phyloP scores from a whole-genome alignment of 305 asterid species.

The Euphrasia arctica region DNA sequence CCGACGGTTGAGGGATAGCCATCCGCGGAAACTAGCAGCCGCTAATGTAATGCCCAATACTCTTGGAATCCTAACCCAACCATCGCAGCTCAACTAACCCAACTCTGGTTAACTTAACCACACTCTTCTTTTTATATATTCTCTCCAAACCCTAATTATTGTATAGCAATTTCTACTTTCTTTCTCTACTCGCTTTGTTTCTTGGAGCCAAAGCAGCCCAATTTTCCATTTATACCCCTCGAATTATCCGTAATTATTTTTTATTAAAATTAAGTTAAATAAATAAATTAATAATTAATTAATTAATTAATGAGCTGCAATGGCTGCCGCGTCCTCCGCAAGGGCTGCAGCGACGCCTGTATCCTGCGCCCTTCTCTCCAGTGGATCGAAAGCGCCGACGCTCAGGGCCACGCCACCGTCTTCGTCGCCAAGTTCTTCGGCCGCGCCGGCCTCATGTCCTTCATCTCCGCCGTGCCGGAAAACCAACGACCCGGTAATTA shows the following conservation, averaged over 20 bases:
- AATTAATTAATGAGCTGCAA: neutral
- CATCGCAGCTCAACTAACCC: conserved; percentile 1
- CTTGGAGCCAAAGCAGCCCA: neutral
- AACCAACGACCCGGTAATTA: conserved; percentile 11
- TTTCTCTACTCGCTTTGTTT: neutral
- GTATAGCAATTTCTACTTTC: neutral
- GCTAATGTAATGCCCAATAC: conserved; percentile 56
- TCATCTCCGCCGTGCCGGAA: conserved; percentile 15
- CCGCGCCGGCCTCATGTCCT: conserved; percentile 16
- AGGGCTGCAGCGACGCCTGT: conserved; percentile 11
- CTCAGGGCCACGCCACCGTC: conserved; percentile 15
- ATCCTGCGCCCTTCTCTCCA: neutral
- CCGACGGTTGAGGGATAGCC: conserved; percentile 2
- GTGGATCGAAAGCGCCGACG: conserved; percentile 11
- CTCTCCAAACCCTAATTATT: conserved; percentile 18
- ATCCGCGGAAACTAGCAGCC: conserved; percentile 81
- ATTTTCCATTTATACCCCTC: conserved; percentile 18
- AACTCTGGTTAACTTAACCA: conserved; percentile 35
- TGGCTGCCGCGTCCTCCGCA: conserved; percentile 14
- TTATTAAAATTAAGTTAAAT: neutral
- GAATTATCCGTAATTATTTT: neutral
- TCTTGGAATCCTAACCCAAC: conserved; percentile 57
- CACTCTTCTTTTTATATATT: conserved; percentile 31
- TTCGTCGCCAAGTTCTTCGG: conserved; percentile 11
- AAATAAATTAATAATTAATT: neutral